Percentiles rank a stretch among this genome's conserved stretches.
Evolutionary conservation across 2,329 filamentous ascomycete species (phyloP).

Genomic region (Chrysosporium keratinophilum): DNA sequence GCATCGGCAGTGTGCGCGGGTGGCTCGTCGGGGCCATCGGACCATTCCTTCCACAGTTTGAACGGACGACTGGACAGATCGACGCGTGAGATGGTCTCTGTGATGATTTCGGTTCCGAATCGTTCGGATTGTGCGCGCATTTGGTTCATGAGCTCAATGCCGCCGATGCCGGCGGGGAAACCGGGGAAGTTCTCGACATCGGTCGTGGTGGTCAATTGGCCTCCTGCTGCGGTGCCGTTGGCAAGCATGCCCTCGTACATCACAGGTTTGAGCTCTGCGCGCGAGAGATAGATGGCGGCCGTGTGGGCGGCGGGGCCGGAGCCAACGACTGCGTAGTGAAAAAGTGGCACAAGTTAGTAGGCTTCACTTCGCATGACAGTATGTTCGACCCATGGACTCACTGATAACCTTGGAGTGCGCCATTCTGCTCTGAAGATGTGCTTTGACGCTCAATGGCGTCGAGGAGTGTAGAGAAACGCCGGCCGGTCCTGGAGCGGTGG

Average conservation of each 20-base stretch:
- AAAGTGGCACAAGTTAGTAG: slow-evolving; percentile 12
- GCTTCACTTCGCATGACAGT: not conserved
- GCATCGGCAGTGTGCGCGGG: slow-evolving; percentile 76
- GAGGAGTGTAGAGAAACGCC: slow-evolving; percentile 27
- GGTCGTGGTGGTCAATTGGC: slow-evolving; percentile 95
- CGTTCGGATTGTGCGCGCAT: slow-evolving; percentile 86
- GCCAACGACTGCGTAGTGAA: slow-evolving; percentile 54
- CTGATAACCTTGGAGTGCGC: slow-evolving; percentile 93
- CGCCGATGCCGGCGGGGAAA: slow-evolving; percentile 81
- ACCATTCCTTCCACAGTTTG: slow-evolving; percentile 86
- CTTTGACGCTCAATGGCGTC: slow-evolving; percentile 35
- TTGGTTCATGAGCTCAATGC: slow-evolving; percentile 80
- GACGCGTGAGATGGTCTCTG: slow-evolving; percentile 81
- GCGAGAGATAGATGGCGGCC: slow-evolving; percentile 87
- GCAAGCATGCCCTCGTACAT: slow-evolving; percentile 98
- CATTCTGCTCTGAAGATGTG: slow-evolving; percentile 39
- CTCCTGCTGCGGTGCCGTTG: slow-evolving; percentile 89
- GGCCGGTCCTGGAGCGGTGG: slow-evolving; percentile 29
- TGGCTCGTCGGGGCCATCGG: slow-evolving; percentile 57
- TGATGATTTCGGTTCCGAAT: slow-evolving; percentile 87
- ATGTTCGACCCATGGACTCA: slow-evolving; percentile 39
- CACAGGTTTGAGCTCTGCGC: slow-evolving; percentile 87
- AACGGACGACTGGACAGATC: slow-evolving; percentile 79
- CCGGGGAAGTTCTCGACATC: slow-evolving; percentile 98
- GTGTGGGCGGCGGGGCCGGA: slow-evolving; percentile 97